A percentile compares a stretch with the other conserved stretches of the same genome.
phyloP scores from a whole-genome alignment of 2,329 filamentous ascomycete genomes.

The Fusarium nanum region DNA sequence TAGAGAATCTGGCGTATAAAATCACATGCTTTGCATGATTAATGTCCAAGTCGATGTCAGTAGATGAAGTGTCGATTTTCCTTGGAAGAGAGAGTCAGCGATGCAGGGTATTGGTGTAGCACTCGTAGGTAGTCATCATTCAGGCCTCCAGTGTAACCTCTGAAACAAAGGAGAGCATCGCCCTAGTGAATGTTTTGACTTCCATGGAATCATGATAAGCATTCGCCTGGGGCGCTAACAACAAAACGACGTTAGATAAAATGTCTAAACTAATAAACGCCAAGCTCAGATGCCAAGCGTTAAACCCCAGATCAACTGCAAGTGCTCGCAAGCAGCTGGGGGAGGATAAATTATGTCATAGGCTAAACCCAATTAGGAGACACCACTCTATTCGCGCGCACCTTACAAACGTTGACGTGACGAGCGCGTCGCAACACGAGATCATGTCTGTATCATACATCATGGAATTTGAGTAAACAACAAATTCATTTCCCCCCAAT shows the following conservation, averaged over 20 bases:
- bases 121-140: neutral
- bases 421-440: slow-evolving; percentile 17
- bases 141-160: neutral
- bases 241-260: neutral
- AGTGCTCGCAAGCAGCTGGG: slow-evolving; percentile 13
- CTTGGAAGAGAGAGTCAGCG: neutral
- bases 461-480: slow-evolving; percentile 22
- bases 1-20: neutral
- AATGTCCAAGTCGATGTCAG: neutral
- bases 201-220: neutral
- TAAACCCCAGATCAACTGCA: slow-evolving; percentile 26
- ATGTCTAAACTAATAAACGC: neutral
- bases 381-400: slow-evolving; percentile 4
- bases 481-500: slow-evolving; percentile 19
- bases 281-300: slow-evolving; percentile 25
- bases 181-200: neutral
- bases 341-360: slow-evolving; percentile 16
- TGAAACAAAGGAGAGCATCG: neutral
- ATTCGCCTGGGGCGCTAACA: neutral
- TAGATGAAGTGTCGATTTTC: neutral
- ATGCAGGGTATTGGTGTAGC: neutral
- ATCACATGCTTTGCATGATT: slow-evolving; percentile 24
- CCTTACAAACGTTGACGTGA: neutral
- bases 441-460: slow-evolving; percentile 1
- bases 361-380: neutral